These are phyloP conservation scores for Xylaria sp. DNA, from an alignment of 2,329 filamentous ascomycete species.

Conservation along the genomic window DNA sequence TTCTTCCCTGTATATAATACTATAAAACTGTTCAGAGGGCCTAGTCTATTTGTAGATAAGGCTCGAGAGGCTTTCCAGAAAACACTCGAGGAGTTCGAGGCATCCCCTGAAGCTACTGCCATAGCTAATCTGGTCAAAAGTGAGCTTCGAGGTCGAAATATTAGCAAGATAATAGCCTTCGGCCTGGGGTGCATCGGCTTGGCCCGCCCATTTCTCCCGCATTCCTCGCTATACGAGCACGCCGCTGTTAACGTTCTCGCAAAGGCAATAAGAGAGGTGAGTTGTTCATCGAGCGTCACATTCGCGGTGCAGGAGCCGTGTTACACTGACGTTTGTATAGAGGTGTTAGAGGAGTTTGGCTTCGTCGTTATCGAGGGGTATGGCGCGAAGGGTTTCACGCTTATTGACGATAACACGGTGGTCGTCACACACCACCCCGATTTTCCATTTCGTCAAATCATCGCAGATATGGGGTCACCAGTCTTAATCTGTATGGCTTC, in stretches of 20 bases:
- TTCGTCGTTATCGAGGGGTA: conserved; percentile 21
- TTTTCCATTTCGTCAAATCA: conserved; percentile 22
- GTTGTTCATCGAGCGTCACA: fast-evolving
- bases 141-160: not conserved
- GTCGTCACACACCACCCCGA: conserved; percentile 18
- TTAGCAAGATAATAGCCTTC: conserved; percentile 30
- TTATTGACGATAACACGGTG: conserved; percentile 28
- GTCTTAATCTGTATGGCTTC: conserved; percentile 24
- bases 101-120: not conserved
- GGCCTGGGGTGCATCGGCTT: conserved; percentile 16
- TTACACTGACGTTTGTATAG: conserved; percentile 21
- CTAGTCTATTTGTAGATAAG: not conserved
- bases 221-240: not conserved
- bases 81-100: not conserved
- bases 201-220: not conserved
- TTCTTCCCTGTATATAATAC: not conserved
- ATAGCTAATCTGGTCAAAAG: not conserved
- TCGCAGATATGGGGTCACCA: conserved; percentile 28
- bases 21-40: not conserved
- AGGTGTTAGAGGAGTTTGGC: conserved; percentile 2
- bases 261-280: conserved; percentile 1
- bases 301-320: conserved; percentile 12
- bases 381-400: conserved; percentile 27
- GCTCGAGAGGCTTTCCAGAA: not conserved
- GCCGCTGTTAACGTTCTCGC: conserved; percentile 17